Evolutionary conservation across 208 protist species (phyloP), one percentile per base, ranked within the genome.

Genomic region (Crithidia fasciculata): DNA sequence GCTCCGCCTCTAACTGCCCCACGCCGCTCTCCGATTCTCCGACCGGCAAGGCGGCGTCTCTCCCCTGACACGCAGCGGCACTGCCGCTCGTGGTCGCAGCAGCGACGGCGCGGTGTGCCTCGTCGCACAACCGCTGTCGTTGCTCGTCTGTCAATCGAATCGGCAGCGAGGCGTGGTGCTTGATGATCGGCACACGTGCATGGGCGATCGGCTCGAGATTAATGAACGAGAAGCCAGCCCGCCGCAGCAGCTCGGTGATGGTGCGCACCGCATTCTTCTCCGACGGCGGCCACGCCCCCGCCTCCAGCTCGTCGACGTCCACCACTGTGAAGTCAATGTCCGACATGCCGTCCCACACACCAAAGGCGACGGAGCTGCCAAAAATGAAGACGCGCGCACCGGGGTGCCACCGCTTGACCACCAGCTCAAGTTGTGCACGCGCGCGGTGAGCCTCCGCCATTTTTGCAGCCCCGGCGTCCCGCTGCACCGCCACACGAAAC

Each of bases 271-370:
- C 92, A 52, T 90, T 92, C 47, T 79, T 82, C 75, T 97, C 90
- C 10, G 82, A 76, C 39, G 92, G 92, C 28, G 90, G 90, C 90
- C 92, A 97, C 58, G 69, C 61, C 6, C 87, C 86, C 7, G 80
- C 79, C 53, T 91, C 85, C 62, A 89, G 37, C 59, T 78, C 83
- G 0, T 76, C 86, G 16, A 93, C 87, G 69, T 97, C 92, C 15
- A 97, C 89, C 4, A 97, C 90, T 15, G 92, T 87, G 71, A 97
- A 97, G 80, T 97, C 92, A 72, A 97, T 92, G 73, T 97, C 92
- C 0, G 88, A 83, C 60, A 92, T 84, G 10, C 92, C 90, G 67
- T 97, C 92, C 90, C 92, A 97, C 55, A 93, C 85, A 0, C 82
- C 89, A 69, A 97, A 91, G 9, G 90, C 84, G 19, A 95, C 89